Base-by-base conservation (phyloP, 2,329 filamentous ascomycete genomes). In the Lecanosticta acicola region DNA sequence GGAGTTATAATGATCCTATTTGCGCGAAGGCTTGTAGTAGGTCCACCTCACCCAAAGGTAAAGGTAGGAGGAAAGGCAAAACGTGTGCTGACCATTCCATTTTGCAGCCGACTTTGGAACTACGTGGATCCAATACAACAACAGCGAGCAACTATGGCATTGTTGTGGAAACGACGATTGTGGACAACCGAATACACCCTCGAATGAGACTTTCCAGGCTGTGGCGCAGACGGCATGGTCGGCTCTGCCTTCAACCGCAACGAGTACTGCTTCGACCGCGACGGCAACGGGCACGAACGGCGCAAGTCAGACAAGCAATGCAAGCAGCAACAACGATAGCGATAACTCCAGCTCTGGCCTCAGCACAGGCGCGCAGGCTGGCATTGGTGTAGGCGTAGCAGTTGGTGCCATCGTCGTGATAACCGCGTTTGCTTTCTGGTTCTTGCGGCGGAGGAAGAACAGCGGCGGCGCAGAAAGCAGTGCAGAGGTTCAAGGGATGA, bases 1-100 rank as follows among this genome's bases (percentile, higher is more conserved):
- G 39, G 19, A 41, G 39, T 13, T 41, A 26, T n/a, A 41, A 41
- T n/a, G 39, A 41, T 20, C 39, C 39, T 3, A 26, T 41, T 10
- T 41, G 39, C 33, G 10, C 39, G 24, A 41, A 17, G 18, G 9
- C 24, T 17, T 41, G 39, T 26, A 41, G 39, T 41, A 19, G 33
- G 24, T 32, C 21, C 24, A 5, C 9, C 11, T 29, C 24, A 7
- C 11, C 11, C 7, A 29, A 29, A 11, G 11, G 24, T 29, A 7
- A 11, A 11, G 5, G 24, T 29, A 7, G 5, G 11, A 11, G 11
- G 24, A n/a, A n/a, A n/a, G n/a, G n/a, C n/a, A n/a, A n/a, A n/a
- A n/a, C n/a, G n/a, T n/a, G 24, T 11, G 11, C 24, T 29, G 24
- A 29, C 11, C 5, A 7, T 5, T 11, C 11, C 11, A 11, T 5